Percentiles rank a stretch among this genome's conserved stretches.
Evolutionary conservation across 805 yeast species (phyloP).

Genomic region (Sporopachydermia lactativora): DNA sequence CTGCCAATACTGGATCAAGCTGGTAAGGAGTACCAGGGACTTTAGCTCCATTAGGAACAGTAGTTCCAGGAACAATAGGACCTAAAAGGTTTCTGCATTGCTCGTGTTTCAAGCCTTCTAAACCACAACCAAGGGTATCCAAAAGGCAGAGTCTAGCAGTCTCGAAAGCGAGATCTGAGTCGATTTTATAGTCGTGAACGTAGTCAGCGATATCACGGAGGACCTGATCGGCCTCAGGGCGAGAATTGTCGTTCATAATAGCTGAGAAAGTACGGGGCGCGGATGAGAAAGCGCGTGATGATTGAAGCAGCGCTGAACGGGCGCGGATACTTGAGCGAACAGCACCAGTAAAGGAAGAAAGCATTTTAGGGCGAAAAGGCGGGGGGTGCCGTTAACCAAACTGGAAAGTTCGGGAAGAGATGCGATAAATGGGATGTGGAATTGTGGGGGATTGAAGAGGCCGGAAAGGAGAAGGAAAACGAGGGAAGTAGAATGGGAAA

Average conservation of each 20-base stretch:
- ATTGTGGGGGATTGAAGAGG: too few relatives aligned
- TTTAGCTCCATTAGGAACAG: conserved; percentile 40
- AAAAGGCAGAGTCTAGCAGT: conserved; percentile 42
- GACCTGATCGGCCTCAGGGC: conserved; percentile 37
- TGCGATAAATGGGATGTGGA: too few relatives aligned
- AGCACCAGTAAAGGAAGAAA: too few relatives aligned
- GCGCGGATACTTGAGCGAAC: too few relatives aligned
- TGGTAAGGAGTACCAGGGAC: conserved; percentile 37
- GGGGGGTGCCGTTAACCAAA: too few relatives aligned
- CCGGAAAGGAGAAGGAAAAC: too few relatives aligned
- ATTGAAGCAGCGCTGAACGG: too few relatives aligned
- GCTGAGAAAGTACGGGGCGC: conserved; percentile 7
- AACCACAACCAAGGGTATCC: conserved; percentile 47
- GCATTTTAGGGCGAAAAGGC: too few relatives aligned
- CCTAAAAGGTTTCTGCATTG: conserved; percentile 34
- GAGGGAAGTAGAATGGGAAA: too few relatives aligned
- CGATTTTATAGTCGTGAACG: conserved; percentile 31
- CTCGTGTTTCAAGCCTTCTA: conserved; percentile 39
- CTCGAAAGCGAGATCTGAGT: conserved; percentile 32
- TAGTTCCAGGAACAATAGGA: conserved; percentile 44
- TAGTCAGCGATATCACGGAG: conserved; percentile 35
- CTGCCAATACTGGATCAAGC: conserved; percentile 43
- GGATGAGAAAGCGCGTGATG: too few relatives aligned
- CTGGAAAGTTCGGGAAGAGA: too few relatives aligned
- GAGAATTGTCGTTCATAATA: conserved; percentile 30